Evolutionary conservation across 78 protist species (phyloP).

Genomic region (Acrasis kona): DNA sequence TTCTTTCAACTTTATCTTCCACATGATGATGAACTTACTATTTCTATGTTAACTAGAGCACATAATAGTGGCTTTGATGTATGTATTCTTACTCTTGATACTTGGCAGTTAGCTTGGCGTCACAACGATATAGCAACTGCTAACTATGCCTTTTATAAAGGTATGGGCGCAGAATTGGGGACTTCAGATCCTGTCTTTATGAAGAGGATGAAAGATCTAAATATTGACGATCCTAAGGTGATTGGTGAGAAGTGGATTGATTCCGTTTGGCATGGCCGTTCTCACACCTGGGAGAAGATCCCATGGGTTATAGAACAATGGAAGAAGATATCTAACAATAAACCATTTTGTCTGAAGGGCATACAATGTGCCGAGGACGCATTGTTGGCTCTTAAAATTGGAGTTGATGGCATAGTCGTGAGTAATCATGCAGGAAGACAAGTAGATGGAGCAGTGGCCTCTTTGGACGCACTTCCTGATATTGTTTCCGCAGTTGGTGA

Average conservation of each 20-base stretch:
- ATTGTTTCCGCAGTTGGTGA: not conserved
- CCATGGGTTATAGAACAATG: slow-evolving; percentile 47
- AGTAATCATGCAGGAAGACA: slow-evolving; percentile 7
- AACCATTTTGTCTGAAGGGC: too few species aligned
- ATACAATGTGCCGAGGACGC: slow-evolving; percentile 2
- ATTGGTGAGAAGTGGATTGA: not conserved
- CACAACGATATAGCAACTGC: too few species aligned
- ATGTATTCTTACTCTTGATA: too few species aligned
- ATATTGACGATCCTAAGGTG: not conserved
- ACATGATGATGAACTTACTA: too few species aligned
- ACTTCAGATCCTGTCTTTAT: slow-evolving; percentile 22
- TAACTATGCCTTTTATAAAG: too few species aligned
- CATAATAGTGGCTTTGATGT: too few species aligned
- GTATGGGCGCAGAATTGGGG: slow-evolving; percentile 23
- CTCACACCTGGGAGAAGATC: slow-evolving; percentile 53
- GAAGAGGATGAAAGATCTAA: too few species aligned
- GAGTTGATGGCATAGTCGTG: slow-evolving; percentile 2
- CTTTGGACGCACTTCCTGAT: not conserved
- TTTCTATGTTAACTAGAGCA: too few species aligned
- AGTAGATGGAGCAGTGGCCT: not conserved
- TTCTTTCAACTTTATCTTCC: too few species aligned
- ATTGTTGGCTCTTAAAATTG: not conserved
- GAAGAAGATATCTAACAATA: slow-evolving; percentile 28
- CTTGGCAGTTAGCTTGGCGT: too few species aligned
- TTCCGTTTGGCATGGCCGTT: slow-evolving; percentile 25